Evolutionary conservation across 768 basidiomycete genomes (phyloP).

Genomic region (Pisolithus sp.): DNA sequence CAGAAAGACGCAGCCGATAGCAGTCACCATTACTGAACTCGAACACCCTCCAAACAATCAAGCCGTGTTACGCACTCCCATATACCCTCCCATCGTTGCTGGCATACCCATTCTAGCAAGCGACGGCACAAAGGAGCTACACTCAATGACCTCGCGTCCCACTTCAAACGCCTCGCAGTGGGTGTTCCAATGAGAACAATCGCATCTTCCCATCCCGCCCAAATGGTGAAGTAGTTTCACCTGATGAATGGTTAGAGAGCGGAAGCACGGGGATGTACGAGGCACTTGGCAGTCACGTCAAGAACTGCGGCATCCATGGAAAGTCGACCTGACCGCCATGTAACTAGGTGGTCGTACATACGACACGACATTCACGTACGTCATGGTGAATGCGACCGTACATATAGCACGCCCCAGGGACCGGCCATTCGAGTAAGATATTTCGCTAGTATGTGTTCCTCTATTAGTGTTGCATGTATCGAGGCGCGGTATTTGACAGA

Average conservation of each 20-base stretch:
- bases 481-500: neutral
- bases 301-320: neutral
- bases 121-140: constrained; percentile 42
- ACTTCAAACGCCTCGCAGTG: constrained; percentile 50
- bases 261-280: constrained; percentile 41
- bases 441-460: too few species aligned
- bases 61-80: constrained; percentile 9
- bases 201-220: constrained; percentile 35
- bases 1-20: neutral
- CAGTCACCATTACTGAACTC: constrained; percentile 17
- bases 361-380: too few species aligned
- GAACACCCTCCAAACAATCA: constrained; percentile 1
- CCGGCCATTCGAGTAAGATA: too few species aligned
- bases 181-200: constrained; percentile 55
- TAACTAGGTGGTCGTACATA: neutral
- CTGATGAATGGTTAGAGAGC: constrained; percentile 49
- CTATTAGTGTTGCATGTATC: too few species aligned
- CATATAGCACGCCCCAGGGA: too few species aligned
- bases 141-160: constrained; percentile 52
- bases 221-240: constrained; percentile 31
- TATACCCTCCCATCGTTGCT: constrained; percentile 5
- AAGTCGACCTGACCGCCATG: neutral
- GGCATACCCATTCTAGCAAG: constrained; percentile 23
- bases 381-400: neutral
- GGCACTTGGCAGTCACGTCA: constrained; percentile 7